phyloP scores from a whole-genome alignment of 345 rosid genomes.

The Diplotaxis tenuifolia region DNA sequence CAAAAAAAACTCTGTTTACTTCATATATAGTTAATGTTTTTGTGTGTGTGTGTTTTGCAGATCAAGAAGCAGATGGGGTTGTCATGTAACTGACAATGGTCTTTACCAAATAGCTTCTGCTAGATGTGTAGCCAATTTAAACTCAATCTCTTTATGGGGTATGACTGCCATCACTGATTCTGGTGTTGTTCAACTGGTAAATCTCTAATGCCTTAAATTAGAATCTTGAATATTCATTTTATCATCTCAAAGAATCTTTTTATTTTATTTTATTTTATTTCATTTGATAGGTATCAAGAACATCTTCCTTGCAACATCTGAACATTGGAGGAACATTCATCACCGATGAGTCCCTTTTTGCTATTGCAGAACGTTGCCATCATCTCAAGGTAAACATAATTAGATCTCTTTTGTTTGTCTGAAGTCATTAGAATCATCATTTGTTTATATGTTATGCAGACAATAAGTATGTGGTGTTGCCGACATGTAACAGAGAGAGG shows the following conservation, averaged over 20 bases:
- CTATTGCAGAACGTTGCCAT: constrained; percentile 75
- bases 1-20: not conserved
- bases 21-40: not conserved
- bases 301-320: constrained; percentile 69
- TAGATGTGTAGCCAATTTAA: constrained; percentile 67
- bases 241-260: not conserved
- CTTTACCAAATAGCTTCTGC: constrained; percentile 60
- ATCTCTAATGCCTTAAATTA: not conserved
- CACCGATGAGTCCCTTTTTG: constrained; percentile 75
- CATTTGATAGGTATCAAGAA: constrained; percentile 59
- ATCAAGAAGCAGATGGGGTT: constrained; percentile 89
- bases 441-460: constrained; percentile 37
- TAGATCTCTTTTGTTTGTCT: not conserved
- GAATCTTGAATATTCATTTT: constrained; percentile 10
- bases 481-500: constrained; percentile 84
- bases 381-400: constrained; percentile 53
- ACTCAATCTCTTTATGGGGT: constrained; percentile 83
- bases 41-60: constrained; percentile 37
- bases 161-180: constrained; percentile 80
- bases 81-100: constrained; percentile 83
- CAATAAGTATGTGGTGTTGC: constrained; percentile 80
- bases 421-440: not conserved
- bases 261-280: not conserved
- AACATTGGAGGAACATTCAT: constrained; percentile 90
- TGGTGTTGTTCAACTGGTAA: constrained; percentile 88